Base-by-base conservation (phyloP, 1,284 basidiomycete species). In the Ceratobasidium papillatum region DNA sequence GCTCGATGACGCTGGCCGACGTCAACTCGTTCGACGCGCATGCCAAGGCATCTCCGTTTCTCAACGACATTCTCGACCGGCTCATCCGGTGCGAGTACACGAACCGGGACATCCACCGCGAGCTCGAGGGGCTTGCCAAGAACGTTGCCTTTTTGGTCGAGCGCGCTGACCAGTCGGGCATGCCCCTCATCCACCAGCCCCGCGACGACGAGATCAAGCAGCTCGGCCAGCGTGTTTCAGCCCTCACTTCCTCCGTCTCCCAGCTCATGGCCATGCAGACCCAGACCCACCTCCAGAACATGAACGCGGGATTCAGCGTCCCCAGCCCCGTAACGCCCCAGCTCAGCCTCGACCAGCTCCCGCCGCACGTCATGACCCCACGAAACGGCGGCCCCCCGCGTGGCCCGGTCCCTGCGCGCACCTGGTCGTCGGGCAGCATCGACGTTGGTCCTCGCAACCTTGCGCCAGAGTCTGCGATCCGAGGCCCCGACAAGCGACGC, bases 191-290 rank as follows among this genome's bases (percentile, higher is more conserved):
- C 32, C 56, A 59, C 36, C 56, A 34, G 27, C 56, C 56, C 19
- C 56, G 56, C 56, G 65, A 76, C 17, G 91, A 93, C 80, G 93
- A 94, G 80, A 88, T 95, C 74, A 85, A 88, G 9, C 87, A 89
- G 59, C 91, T 96, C 51, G 91, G 92, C 9, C 91, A 92, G 79
- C 89, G 93, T 66, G 84, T 95, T 72, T 91, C 91, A 78, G 92
- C 91, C 14, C 84, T 96, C 76, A 95, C 93, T 34, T 90, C 91
- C 0, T 94, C 92, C n/a, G 94, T 96, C 61, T 91, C 94, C 22
- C 94, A 95, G 81, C 85, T 95, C 25, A 86, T 94, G 22, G 90
- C 90, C 11, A 81, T 93, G 43, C 91, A 93, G 80, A 91, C 90
- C 1, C 90, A 92, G 77, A 91, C 73, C 64, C 84, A 88, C 74